A percentile compares a stretch with the other conserved stretches of the same genome.
Evolutionary conservation across 768 basidiomycete species (phyloP).

Genomic region (Udeniomyces megalosporus): DNA sequence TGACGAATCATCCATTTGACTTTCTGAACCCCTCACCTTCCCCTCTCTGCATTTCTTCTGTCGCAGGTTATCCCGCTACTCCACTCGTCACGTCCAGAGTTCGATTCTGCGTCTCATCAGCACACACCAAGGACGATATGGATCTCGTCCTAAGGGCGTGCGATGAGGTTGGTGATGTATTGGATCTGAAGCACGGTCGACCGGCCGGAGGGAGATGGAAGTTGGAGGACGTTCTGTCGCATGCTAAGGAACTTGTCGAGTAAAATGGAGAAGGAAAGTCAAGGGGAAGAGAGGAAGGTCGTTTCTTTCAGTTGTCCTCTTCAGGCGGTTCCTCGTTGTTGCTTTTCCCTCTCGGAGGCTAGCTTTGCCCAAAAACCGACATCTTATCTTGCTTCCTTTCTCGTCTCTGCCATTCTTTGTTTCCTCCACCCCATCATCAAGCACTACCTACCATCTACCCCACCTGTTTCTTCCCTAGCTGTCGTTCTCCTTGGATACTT

Average conservation of each 20-base stretch:
- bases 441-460: too few relatives aligned
- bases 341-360: too few relatives aligned
- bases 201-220: constrained; percentile 50
- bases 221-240: constrained; percentile 51
- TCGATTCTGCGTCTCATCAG: constrained; percentile 81
- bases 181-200: constrained; percentile 73
- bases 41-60: too few relatives aligned
- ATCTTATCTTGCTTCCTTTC: too few relatives aligned
- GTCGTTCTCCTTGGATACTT: neutral
- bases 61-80: constrained; percentile 39
- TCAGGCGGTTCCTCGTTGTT: too few relatives aligned
- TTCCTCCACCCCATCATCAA: too few relatives aligned
- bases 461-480: too few relatives aligned
- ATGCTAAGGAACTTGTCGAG: constrained; percentile 56
- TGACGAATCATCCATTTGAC: neutral
- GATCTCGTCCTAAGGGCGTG: constrained; percentile 70
- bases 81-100: constrained; percentile 74
- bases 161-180: constrained; percentile 75
- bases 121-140: constrained; percentile 95
- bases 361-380: too few relatives aligned
- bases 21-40: neutral
- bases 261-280: neutral
- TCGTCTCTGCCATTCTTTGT: too few relatives aligned
- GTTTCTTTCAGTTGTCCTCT: too few relatives aligned
- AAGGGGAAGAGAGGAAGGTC: too few relatives aligned